Conservation (phyloP, 2,329 filamentous ascomycete species). For the Epichloe glyceriae region DNA sequence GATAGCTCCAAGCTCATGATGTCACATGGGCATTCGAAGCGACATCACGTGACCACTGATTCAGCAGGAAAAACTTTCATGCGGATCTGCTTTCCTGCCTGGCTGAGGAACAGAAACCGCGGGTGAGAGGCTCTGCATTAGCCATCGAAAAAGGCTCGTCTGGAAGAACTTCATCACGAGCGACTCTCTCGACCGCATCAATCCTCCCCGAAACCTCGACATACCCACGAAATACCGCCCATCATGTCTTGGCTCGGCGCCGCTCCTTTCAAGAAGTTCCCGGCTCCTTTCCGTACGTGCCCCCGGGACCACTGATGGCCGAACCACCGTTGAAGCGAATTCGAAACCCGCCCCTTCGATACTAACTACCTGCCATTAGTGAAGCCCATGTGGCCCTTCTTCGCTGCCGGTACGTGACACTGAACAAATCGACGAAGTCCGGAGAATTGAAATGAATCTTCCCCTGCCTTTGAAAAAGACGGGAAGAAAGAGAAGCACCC, state of each 20-base stretch:
- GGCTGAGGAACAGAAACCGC: conserved; percentile 12
- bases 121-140: conserved; percentile 16
- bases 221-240: conserved; percentile 27
- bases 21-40: conserved; percentile 3
- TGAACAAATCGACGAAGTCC: conserved; percentile 1
- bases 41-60: not conserved
- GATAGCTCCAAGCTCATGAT: conserved; percentile 6
- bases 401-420: conserved; percentile 68
- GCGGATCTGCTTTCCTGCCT: not conserved
- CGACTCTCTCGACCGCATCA: not conserved
- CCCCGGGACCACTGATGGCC: conserved; percentile 9
- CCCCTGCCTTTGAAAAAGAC: not conserved
- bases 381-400: conserved; percentile 86
- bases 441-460: not conserved
- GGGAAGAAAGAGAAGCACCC: too few species aligned
- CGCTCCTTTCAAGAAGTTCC: conserved; percentile 63
- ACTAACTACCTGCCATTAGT: conserved; percentile 39
- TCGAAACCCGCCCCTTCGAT: conserved; percentile 9
- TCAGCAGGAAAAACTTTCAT: not conserved
- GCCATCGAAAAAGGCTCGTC: conserved; percentile 28
- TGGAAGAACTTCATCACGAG: conserved; percentile 16
- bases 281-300: conserved; percentile 61
- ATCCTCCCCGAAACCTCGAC: conserved; percentile 22
- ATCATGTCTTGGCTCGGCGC: conserved; percentile 65
- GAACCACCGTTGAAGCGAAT: conserved; percentile 6